Evolutionary conservation across 768 basidiomycete genomes (phyloP), one percentile per base, ranked within the genome.

Genomic region (Naganishia kalamii): DNA sequence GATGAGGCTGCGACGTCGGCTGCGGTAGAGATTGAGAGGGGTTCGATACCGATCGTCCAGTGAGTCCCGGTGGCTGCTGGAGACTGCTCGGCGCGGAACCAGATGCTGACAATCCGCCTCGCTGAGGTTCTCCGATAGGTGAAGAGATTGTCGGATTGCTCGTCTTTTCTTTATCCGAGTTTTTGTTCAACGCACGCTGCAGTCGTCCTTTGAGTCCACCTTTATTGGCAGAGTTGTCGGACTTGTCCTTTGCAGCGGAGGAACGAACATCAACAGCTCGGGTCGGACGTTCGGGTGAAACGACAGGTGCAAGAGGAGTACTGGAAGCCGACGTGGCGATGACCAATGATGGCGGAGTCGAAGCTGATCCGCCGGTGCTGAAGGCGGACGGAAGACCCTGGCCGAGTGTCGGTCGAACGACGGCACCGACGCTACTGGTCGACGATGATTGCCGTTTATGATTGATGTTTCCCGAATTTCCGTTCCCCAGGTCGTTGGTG

Each of bases 171-270:
- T 87, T 85, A 25, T 54, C 41, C 54, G 60, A 32, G 40, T 40
- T 57, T 13, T 57, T 57, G 54, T 83, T 81, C 61, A 90, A 81
- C 4, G 87, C 89, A 30, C 88, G 85, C 44, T 88, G 85, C 43
- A 91, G 81, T 63, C 85, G 84, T 70, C 85, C 86, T 75, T 90
- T 92, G 69, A 93, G 81, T 0, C 90, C 90, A 29, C 63, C 63
- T 25, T 64, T 68, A 49, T 75, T 76, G 25, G 65, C 68, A 67
- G 65, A 68, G 59, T 70, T 68, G 17, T 72, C 71, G 30, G 67
- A 68, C 25, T 67, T 65, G 17, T 52, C 63, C 8, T 25, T 63
- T 10, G 84, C 82, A 66, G 69, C 87, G 29, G 88, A 79, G 7
- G 35, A 35, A 4, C n/a, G 11, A 15, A 23, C 19, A 15, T 25